phyloP scores from a whole-genome alignment of 495 filamentous ascomycete genomes.

The Schizothecium vesticola region DNA sequence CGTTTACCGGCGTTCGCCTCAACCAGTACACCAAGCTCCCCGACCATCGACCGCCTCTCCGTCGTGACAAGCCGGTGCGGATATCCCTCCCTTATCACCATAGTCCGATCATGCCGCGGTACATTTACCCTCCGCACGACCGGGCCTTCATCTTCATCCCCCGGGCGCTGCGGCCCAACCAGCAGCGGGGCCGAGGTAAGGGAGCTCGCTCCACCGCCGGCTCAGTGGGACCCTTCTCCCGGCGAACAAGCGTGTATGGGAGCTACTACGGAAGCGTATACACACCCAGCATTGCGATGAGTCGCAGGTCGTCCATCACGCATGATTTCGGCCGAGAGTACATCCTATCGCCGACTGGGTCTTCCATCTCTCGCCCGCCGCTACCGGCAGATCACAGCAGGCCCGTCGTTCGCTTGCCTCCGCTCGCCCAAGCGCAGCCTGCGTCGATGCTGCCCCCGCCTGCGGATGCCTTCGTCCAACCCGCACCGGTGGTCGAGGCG shows the following conservation, averaged over 20 bases:
- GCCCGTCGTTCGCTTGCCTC: slow-evolving; percentile 84
- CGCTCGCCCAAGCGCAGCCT: slow-evolving; percentile 44
- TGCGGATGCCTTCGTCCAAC: slow-evolving; percentile 15
- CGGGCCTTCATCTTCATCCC: slow-evolving; percentile 98
- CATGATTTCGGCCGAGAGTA: slow-evolving; percentile 66
- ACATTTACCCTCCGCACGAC: slow-evolving; percentile 84
- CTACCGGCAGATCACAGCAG: slow-evolving; percentile 56
- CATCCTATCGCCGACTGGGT: slow-evolving; percentile 71
- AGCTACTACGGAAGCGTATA: slow-evolving; percentile 75
- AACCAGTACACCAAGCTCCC: slow-evolving; percentile 89
- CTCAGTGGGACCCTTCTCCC: slow-evolving; percentile 60
- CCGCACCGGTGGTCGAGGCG: slow-evolving; percentile 20
- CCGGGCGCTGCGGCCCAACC: slow-evolving; percentile 84
- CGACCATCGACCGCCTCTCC: slow-evolving; percentile 88
- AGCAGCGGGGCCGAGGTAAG: slow-evolving; percentile 71
- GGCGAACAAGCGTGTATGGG: slow-evolving; percentile 65
- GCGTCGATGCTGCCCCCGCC: slow-evolving; percentile 16
- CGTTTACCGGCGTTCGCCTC: slow-evolving; percentile 66
- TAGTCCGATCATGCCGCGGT: slow-evolving; percentile 55
- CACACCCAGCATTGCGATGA: slow-evolving; percentile 86
- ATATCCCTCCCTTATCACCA: slow-evolving; percentile 75
- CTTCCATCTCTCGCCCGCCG: slow-evolving; percentile 63
- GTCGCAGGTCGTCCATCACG: slow-evolving; percentile 83
- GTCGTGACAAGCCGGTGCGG: slow-evolving; percentile 93
- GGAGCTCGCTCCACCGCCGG: slow-evolving; percentile 57